Conservation (phyloP, 176 grass and related monocot species). For the Ensete ventricosum region DNA sequence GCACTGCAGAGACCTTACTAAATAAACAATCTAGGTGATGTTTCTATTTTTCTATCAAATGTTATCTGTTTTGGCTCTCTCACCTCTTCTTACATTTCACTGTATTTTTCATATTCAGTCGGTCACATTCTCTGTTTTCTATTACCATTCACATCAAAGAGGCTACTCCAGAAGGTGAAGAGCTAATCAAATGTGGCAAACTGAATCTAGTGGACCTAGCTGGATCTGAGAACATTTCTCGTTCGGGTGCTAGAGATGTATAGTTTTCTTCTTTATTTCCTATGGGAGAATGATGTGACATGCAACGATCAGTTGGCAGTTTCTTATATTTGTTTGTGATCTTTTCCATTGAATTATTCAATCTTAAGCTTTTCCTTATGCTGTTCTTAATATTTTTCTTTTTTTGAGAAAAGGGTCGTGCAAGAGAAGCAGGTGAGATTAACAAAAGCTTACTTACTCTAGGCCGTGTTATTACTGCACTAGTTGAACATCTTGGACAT, state of each 20-base stretch:
- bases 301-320: background rate
- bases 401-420: slow-evolving; percentile 54
- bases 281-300: background rate
- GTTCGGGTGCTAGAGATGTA: slow-evolving; percentile 97
- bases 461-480: slow-evolving; percentile 87
- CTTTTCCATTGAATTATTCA: background rate
- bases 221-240: slow-evolving; percentile 94
- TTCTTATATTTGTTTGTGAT: slow-evolving; percentile 3
- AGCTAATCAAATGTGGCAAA: slow-evolving; percentile 95
- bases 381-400: background rate
- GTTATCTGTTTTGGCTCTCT: background rate
- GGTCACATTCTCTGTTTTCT: slow-evolving; percentile 93
- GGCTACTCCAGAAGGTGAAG: slow-evolving; percentile 98
- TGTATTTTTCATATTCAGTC: slow-evolving; percentile 44
- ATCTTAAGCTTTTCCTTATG: background rate
- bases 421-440: slow-evolving; percentile 96
- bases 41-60: background rate
- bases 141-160: slow-evolving; percentile 99
- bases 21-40: slow-evolving; percentile 98
- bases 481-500: slow-evolving; percentile 94
- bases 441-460: slow-evolving; percentile 99
- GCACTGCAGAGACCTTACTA: slow-evolving; percentile 83
- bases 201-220: slow-evolving; percentile 90
- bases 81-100: slow-evolving; percentile 3
- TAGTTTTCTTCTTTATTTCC: background rate